phyloP scores from a whole-genome alignment of 73 alveolate genomes.

The Paramecium octaurelia region DNA sequence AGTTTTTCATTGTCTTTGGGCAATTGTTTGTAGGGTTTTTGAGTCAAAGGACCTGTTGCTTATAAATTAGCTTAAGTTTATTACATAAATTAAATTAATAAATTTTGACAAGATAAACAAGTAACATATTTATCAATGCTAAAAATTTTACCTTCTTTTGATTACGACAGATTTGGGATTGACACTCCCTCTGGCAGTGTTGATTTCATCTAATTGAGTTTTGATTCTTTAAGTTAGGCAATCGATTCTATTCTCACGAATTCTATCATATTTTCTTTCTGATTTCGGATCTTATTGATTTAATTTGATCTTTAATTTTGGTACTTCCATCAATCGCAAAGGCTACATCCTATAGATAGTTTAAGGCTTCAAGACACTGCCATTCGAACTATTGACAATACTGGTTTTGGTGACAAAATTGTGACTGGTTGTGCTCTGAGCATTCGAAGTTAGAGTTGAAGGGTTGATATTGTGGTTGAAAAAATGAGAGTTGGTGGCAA shows the following conservation, averaged over 20 bases:
- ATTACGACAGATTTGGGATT: background rate
- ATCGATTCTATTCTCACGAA: background rate
- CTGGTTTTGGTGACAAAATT: background rate
- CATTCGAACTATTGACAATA: background rate
- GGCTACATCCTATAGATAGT: background rate
- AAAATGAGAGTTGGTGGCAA: background rate
- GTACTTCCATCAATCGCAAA: background rate
- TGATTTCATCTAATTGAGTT: background rate
- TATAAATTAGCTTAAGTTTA: background rate
- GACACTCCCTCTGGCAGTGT: background rate
- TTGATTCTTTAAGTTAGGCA: background rate
- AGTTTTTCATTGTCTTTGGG: slow-evolving; percentile 83
- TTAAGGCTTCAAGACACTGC: background rate
- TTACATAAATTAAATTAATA: background rate
- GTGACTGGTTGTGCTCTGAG: background rate
- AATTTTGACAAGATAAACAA: background rate
- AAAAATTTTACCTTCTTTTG: background rate
- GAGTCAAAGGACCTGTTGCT: slow-evolving; percentile 56
- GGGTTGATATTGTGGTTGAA: background rate
- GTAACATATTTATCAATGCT: background rate
- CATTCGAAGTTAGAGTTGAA: background rate
- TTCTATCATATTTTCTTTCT: background rate
- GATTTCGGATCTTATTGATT: background rate
- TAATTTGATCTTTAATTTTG: background rate
- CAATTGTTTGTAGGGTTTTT: slow-evolving; percentile 33